Percentiles rank a stretch among this genome's conserved stretches.
Evolutionary conservation across 495 filamentous ascomycete genomes (phyloP).

Genomic region (Tuber microsphaerosporum): DNA sequence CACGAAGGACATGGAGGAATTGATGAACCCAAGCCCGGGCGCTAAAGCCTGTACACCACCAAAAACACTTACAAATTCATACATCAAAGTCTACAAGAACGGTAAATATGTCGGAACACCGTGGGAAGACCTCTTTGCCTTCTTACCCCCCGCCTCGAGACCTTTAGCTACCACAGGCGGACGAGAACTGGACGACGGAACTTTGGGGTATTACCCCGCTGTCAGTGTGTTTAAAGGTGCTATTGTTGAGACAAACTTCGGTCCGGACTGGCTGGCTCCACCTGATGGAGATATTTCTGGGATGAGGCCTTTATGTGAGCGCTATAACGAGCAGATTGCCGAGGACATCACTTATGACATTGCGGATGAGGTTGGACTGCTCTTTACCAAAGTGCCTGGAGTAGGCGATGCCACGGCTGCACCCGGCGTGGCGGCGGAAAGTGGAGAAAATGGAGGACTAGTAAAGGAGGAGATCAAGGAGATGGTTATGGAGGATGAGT

Average conservation of each 20-base stretch:
- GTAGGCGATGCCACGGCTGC: slow-evolving; percentile 43
- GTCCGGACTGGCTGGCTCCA: slow-evolving; percentile 80
- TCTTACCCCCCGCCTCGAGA: slow-evolving; percentile 82
- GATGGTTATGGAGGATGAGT: slow-evolving; percentile 57
- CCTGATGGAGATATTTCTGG: slow-evolving; percentile 49
- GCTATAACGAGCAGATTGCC: slow-evolving; percentile 89
- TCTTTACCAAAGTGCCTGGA: slow-evolving; percentile 56
- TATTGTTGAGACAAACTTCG: slow-evolving; percentile 85
- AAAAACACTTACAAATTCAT: slow-evolving; percentile 73
- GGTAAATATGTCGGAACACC: slow-evolving; percentile 76
- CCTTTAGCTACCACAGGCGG: slow-evolving; percentile 66
- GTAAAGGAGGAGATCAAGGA: slow-evolving; percentile 54
- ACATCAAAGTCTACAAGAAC: slow-evolving; percentile 86
- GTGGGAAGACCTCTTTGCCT: slow-evolving; percentile 81
- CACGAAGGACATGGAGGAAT: slow-evolving; percentile 80
- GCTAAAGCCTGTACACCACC: slow-evolving; percentile 49
- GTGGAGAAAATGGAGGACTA: slow-evolving; percentile 38
- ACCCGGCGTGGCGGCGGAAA: slow-evolving; percentile 42
- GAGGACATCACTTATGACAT: slow-evolving; percentile 91
- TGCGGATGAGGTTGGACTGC: slow-evolving; percentile 81
- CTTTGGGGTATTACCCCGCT: slow-evolving; percentile 90
- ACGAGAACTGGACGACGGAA: slow-evolving; percentile 83
- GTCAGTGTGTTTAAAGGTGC: slow-evolving; percentile 87
- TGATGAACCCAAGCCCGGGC: slow-evolving; percentile 65
- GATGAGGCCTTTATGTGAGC: slow-evolving; percentile 60